A percentile compares a stretch with the other conserved stretches of the same genome.
These are phyloP conservation scores for Vicia villosa DNA, from an alignment of 306 rosid species.

Conservation along the genomic window DNA sequence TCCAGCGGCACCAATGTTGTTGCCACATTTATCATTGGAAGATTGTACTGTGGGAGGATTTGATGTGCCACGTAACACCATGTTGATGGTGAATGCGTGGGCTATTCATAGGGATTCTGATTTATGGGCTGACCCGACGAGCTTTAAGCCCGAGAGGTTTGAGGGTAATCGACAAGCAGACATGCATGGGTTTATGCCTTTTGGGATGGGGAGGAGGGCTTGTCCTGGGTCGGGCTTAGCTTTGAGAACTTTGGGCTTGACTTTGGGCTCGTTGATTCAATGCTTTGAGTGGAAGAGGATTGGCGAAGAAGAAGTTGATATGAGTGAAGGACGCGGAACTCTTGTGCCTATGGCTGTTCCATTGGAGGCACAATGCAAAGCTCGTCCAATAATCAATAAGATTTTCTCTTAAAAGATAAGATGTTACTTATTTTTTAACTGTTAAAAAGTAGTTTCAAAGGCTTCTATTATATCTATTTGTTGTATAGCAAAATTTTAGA, in stretches of 20 bases:
- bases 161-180: background rate
- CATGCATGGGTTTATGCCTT: slow-evolving; percentile 37
- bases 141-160: slow-evolving; percentile 59
- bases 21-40: slow-evolving; percentile 51
- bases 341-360: slow-evolving; percentile 49
- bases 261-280: slow-evolving; percentile 51
- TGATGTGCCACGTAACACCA: slow-evolving; percentile 48
- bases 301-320: slow-evolving; percentile 33
- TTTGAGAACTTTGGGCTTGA: slow-evolving; percentile 42
- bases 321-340: slow-evolving; percentile 46
- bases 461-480: background rate
- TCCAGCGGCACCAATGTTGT: slow-evolving; percentile 44
- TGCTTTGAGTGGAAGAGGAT: slow-evolving; percentile 66
- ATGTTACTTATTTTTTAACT: too few relatives aligned
- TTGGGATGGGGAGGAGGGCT: slow-evolving; percentile 61
- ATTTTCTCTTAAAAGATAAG: background rate
- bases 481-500: too few relatives aligned
- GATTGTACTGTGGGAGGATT: slow-evolving; percentile 51
- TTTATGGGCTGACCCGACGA: slow-evolving; percentile 46
- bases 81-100: slow-evolving; percentile 61
- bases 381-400: slow-evolving; percentile 42
- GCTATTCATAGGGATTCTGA: slow-evolving; percentile 58
- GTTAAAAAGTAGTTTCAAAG: background rate
- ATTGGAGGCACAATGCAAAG: slow-evolving; percentile 54
- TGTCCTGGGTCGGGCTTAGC: slow-evolving; percentile 57